Conservation (phyloP, 2,329 filamentous ascomycete genomes). For the Sarocladiaceae sp. region DNA sequence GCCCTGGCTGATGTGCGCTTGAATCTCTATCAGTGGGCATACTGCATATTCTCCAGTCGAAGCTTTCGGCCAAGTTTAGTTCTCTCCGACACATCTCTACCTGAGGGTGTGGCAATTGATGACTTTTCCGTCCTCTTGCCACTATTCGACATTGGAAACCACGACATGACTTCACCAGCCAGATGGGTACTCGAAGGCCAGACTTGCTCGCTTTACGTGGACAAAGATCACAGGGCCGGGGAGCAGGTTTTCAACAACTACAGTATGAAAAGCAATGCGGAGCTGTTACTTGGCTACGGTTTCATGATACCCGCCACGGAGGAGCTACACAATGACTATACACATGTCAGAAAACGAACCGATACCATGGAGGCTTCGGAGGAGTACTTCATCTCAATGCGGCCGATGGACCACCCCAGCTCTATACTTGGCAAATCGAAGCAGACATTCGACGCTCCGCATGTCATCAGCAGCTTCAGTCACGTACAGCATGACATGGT, state of each 20-base stretch:
- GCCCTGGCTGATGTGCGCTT: slow-evolving; percentile 10
- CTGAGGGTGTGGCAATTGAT: slow-evolving; percentile 35
- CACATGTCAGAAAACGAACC: slow-evolving; percentile 48
- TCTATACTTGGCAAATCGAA: slow-evolving; percentile 42
- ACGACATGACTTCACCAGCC: slow-evolving; percentile 56
- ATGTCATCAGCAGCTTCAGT: slow-evolving; percentile 34
- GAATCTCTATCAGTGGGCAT: slow-evolving; percentile 58
- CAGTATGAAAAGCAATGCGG: slow-evolving; percentile 68
- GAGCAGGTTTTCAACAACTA: slow-evolving; percentile 68
- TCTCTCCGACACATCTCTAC: slow-evolving; percentile 32
- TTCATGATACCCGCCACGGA: slow-evolving; percentile 49
- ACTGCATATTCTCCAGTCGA: slow-evolving; percentile 59
- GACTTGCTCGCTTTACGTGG: slow-evolving; percentile 38
- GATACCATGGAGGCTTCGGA: slow-evolving; percentile 18
- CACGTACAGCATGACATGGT: slow-evolving; percentile 51
- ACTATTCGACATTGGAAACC: slow-evolving; percentile 69
- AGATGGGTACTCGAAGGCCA: slow-evolving; percentile 51
- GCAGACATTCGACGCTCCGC: slow-evolving; percentile 26
- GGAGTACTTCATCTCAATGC: slow-evolving; percentile 50
- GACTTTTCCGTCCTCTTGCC: slow-evolving; percentile 67
- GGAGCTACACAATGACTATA: slow-evolving; percentile 54
- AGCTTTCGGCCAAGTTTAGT: slow-evolving; percentile 61
- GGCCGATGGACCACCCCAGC: slow-evolving; percentile 41
- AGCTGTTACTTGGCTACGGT: slow-evolving; percentile 61
- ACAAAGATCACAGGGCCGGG: slow-evolving; percentile 41